A percentile compares a stretch with the other conserved stretches of the same genome.
These are phyloP conservation scores for Stachybotrys chlorohalonatus DNA, from an alignment of 2,329 filamentous ascomycete genomes.

Conservation along the genomic window DNA sequence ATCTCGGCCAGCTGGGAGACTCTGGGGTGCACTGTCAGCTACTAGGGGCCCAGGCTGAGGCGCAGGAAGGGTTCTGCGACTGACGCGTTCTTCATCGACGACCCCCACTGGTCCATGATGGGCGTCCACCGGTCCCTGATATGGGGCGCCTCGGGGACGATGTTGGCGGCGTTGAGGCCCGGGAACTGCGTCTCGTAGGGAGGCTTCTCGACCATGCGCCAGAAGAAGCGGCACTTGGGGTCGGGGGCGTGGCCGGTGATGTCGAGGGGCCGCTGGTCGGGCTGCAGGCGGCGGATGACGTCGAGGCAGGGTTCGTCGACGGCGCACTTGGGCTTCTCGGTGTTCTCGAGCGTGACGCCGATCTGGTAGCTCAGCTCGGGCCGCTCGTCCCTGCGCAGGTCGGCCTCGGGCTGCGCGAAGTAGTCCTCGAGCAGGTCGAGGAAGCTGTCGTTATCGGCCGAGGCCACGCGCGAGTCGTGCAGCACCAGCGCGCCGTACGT, in stretches of 20 bases:
- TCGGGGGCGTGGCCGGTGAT: conserved; percentile 47
- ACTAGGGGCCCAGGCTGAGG: neutral
- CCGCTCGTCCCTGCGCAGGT: conserved; percentile 41
- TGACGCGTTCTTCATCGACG: conserved; percentile 51
- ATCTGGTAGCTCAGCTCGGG: conserved; percentile 52
- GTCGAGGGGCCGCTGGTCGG: conserved; percentile 47
- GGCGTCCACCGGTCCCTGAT: conserved; percentile 43
- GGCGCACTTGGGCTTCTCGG: conserved; percentile 54
- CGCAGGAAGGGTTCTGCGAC: conserved; percentile 13
- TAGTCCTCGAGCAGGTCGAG: conserved; percentile 57
- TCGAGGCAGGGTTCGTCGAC: conserved; percentile 51
- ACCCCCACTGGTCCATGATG: conserved; percentile 48
- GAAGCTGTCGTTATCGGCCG: conserved; percentile 45
- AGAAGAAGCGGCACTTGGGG: conserved; percentile 56
- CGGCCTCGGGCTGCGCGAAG: conserved; percentile 45
- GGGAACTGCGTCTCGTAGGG: conserved; percentile 48
- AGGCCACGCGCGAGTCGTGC: conserved; percentile 49
- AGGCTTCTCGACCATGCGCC: conserved; percentile 46
- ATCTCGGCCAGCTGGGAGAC: conserved; percentile 50
- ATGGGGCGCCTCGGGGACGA: conserved; percentile 39
- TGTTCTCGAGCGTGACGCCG: conserved; percentile 54
- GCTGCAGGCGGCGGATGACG: conserved; percentile 45
- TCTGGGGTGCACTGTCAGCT: conserved; percentile 17
- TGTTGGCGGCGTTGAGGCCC: conserved; percentile 44
- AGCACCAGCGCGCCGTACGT: conserved; percentile 51